phyloP scores from a whole-genome alignment of 208 protist genomes.

The Trypanosoma caninum region DNA sequence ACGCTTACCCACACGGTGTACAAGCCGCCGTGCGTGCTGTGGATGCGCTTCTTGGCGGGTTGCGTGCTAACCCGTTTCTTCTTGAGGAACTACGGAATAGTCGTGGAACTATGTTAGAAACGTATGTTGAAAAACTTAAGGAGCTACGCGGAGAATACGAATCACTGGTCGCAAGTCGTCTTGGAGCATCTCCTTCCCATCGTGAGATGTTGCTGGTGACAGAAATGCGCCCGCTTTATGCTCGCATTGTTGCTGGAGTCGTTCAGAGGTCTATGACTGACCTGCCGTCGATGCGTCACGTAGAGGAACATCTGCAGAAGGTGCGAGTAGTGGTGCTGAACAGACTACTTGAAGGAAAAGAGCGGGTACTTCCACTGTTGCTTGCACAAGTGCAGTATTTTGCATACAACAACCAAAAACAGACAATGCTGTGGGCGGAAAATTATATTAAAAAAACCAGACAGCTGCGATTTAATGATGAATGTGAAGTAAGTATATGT shows the following conservation, averaged over 20 bases:
- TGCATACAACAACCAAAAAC: conserved; percentile 21
- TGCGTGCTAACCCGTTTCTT: conserved; percentile 34
- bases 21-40: conserved; percentile 16
- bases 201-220: conserved; percentile 1
- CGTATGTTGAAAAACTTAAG: conserved; percentile 24
- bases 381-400: conserved; percentile 33
- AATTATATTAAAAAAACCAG: conserved; percentile 13
- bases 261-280: conserved; percentile 18
- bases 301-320: conserved; percentile 25
- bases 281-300: conserved; percentile 25
- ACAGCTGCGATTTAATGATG: background rate
- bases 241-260: conserved; percentile 19
- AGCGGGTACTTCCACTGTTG: conserved; percentile 28
- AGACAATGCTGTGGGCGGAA: conserved; percentile 26
- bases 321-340: conserved; percentile 27
- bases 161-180: conserved; percentile 5
- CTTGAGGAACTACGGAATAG: conserved; percentile 24
- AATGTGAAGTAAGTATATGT: background rate
- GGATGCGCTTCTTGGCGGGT: conserved; percentile 31
- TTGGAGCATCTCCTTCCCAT: conserved; percentile 15
- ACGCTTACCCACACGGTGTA: conserved; percentile 4
- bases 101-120: conserved; percentile 17
- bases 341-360: conserved; percentile 15
- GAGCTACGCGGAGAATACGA: conserved; percentile 27
- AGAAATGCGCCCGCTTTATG: conserved; percentile 19